Percentiles rank a stretch among this genome's conserved stretches.
Evolutionary conservation across 2,329 filamentous ascomycete species (phyloP).

Genomic region (Colletotrichum melonis): DNA sequence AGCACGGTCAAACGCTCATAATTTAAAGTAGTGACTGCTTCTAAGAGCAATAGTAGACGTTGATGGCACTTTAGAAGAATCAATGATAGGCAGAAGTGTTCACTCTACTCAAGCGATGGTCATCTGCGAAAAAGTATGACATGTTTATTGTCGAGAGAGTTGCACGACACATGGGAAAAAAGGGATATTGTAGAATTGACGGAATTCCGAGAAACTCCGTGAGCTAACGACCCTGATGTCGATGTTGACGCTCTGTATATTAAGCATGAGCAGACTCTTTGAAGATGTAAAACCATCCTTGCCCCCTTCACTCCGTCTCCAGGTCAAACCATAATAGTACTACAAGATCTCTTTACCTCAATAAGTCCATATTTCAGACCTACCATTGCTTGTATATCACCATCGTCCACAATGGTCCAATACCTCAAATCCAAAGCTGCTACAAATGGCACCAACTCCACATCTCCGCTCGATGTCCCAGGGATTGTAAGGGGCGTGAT

Average conservation of each 20-base stretch:
- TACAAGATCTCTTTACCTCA: background rate
- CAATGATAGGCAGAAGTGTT: background rate
- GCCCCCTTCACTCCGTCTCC: background rate
- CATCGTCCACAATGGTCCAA: background rate
- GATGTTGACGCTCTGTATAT: background rate
- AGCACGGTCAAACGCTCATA: background rate
- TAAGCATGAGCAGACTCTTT: background rate
- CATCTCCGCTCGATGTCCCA: background rate
- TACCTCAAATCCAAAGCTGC: background rate
- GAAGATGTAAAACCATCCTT: background rate
- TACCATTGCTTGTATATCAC: background rate
- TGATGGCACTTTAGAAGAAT: background rate
- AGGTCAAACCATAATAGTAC: background rate
- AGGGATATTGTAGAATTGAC: background rate
- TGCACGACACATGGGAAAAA: background rate
- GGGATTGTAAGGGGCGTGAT: background rate
- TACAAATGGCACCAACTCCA: background rate
- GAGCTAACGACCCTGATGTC: background rate
- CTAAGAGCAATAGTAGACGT: background rate
- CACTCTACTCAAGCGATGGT: background rate
- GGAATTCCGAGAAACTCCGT: background rate
- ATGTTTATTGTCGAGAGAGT: background rate
- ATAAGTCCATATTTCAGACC: background rate
- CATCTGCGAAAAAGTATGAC: background rate
- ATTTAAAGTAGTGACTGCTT: background rate